A percentile compares a stretch with the other conserved stretches of the same genome.
Conservation (phyloP, 176 grass and related monocot species). For the barley (Hordeum vulgare) region MorexV3_pseudomolecules_assembly NC_058524.1:6578204-6578703, state of each 20-base stretch:
- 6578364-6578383: not conserved
- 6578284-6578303: not conserved
- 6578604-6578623: constrained; percentile 11
- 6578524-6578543: not conserved
- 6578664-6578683: constrained; percentile 78
- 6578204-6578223: not conserved
- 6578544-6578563: not conserved
- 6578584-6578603: not conserved
- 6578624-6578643: constrained; percentile 3
- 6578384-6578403: not conserved
- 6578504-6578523: not conserved
- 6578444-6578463: not conserved
- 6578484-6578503: not conserved
- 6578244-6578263: not conserved
- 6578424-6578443: not conserved
- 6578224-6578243: not conserved
- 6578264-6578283: not conserved
- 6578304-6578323: not conserved
- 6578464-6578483: not conserved
- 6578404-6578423: not conserved
- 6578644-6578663: constrained; percentile 84
- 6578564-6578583: not conserved
- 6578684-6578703: constrained; percentile 97
- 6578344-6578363: not conserved
- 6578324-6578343: not conserved